phyloP scores from a whole-genome alignment of 345 rosid species.

The Zanthoxylum bungeanum region DNA sequence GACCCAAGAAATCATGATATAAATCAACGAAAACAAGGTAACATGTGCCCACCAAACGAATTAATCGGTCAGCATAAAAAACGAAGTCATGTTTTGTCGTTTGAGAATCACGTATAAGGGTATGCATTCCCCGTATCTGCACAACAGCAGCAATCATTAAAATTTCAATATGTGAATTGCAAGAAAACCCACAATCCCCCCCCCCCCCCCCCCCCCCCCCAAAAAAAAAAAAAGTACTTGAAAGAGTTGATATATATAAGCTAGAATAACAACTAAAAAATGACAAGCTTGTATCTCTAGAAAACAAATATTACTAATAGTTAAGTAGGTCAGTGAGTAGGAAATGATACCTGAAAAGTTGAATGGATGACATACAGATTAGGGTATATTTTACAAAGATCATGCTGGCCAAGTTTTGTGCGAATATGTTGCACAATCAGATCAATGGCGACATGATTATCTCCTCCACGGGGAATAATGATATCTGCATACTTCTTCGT shows the following conservation, averaged over 20 bases:
- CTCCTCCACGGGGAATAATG: conserved; percentile 99
- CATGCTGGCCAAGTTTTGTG: conserved; percentile 97
- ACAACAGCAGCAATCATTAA: conserved; percentile 15
- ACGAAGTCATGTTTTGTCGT: conserved; percentile 95
- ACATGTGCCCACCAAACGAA: conserved; percentile 78
- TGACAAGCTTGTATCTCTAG: not conserved
- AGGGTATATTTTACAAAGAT: conserved; percentile 96
- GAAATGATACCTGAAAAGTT: conserved; percentile 79
- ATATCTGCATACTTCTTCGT: conserved; percentile 99
- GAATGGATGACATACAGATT: conserved; percentile 91
- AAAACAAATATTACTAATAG: not conserved
- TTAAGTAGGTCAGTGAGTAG: conserved; percentile 1
- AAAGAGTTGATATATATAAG: not conserved
- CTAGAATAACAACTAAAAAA: not conserved
- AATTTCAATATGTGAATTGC: not conserved
- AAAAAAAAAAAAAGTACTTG: not conserved
- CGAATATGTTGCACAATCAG: conserved; percentile 97
- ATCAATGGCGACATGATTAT: conserved; percentile 97
- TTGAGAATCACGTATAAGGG: conserved; percentile 93
- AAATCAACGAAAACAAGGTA: conserved; percentile 1
- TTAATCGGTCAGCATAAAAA: conserved; percentile 92
- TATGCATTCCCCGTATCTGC: conserved; percentile 99
- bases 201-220: no score
- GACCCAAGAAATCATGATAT: conserved; percentile 10
- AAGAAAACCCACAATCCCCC: not conserved